Base-by-base conservation (phyloP, 768 basidiomycete genomes). In the Megacollybia marginata region DNA sequence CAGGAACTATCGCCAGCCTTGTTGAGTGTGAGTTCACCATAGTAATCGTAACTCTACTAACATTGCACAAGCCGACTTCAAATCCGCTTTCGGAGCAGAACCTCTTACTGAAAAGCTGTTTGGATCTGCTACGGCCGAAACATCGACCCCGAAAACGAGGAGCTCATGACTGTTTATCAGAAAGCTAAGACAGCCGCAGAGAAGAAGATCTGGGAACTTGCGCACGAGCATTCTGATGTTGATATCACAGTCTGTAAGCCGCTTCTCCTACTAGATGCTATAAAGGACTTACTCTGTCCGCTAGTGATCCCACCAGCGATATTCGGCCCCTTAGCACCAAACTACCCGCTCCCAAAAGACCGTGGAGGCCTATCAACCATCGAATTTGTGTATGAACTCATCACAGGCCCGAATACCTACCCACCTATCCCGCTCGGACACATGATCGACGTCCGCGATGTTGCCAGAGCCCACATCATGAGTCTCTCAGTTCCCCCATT, bases 141-240 rank as follows among this genome's bases (percentile, higher is more conserved):
- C 32, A 43, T 49, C 28, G 36, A 45, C n/a, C 19, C 35, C 13
- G 46, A n/a, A n/a, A n/a, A n/a, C n/a, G n/a, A n/a, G n/a, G n/a
- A n/a, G n/a, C n/a, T n/a, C n/a, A n/a, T n/a, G 9, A 33, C 57
- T 38, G 18, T 48, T 23, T 67, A 67, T 48, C 35, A 47, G 4
- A 52, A 52, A 18, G 50, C 59, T 15, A 67, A 67, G 46, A 53
- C 47, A 2, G 20, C 60, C 10, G 57, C 62, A 4, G 64, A 65
- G 49, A 46, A 50, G 28, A 53, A 47, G 33, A 55, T 54, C 6
- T 62, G 62, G 62, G 49, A 62, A 28, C 55, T 60, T 47, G 60
- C 49, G 8, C 59, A 58, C n/a, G 49, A 51, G 38, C 57, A 63
- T 47, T n/a, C n/a, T n/a, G n/a, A n/a, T n/a, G n/a, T n/a, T n/a